Percentiles rank a stretch among this genome's conserved stretches.
Conservation (phyloP, 257 asterid species). For the Gardenia jasminoides region DNA sequence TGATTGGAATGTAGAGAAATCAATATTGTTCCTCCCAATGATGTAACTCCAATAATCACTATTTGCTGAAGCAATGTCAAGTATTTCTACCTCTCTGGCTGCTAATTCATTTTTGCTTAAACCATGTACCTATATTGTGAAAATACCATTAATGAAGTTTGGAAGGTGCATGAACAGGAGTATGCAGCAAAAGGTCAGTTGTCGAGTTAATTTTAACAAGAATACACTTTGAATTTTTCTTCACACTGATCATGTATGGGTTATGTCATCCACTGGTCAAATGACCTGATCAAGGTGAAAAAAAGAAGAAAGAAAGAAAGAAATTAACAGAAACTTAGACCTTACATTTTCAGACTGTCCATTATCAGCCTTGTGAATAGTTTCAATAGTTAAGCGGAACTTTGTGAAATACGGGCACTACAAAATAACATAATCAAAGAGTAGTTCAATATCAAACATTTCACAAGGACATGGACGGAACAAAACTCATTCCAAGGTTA, state of each 20-base stretch:
- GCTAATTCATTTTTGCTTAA: conserved; percentile 64
- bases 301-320: too few species aligned
- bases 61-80: conserved; percentile 63
- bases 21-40: conserved; percentile 53
- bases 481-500: not conserved
- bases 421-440: conserved; percentile 11
- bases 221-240: not conserved
- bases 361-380: conserved; percentile 65
- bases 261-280: not conserved
- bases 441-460: conserved; percentile 17
- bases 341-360: conserved; percentile 83
- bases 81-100: conserved; percentile 60
- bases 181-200: not conserved
- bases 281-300: not conserved
- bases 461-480: not conserved
- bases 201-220: not conserved
- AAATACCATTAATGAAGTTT: not conserved
- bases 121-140: conserved; percentile 60
- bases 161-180: not conserved
- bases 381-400: conserved; percentile 72
- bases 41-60: conserved; percentile 88
- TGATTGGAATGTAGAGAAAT: conserved; percentile 67
- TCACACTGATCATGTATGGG: not conserved
- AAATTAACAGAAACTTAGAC: not conserved
- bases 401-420: conserved; percentile 87